Conservation (phyloP, 2,329 filamentous ascomycete genomes). For the Exophiala sp. region DNA sequence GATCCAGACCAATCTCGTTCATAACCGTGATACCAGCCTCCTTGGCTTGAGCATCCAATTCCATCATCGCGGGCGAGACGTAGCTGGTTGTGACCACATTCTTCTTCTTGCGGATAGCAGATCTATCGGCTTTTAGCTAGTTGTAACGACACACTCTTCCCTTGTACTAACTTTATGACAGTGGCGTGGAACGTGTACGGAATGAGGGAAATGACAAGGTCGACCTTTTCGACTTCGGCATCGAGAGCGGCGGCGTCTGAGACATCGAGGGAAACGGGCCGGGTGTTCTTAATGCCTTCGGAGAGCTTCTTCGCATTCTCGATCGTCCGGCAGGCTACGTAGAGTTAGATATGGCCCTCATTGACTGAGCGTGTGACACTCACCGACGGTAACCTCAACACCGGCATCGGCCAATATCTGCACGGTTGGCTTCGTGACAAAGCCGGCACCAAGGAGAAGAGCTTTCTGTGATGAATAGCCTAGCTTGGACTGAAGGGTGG, state of each 20-base stretch:
- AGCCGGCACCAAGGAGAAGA: constrained; percentile 29
- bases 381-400: constrained; percentile 64
- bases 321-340: constrained; percentile 73
- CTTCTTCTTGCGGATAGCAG: constrained; percentile 66
- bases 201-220: constrained; percentile 77
- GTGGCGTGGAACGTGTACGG: constrained; percentile 85
- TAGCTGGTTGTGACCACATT: constrained; percentile 94
- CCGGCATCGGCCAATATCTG: constrained; percentile 58
- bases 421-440: constrained; percentile 61
- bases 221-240: constrained; percentile 72
- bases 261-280: constrained; percentile 80
- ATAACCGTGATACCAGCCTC: constrained; percentile 92
- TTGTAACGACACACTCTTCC: constrained; percentile 96
- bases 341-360: too few relatives aligned
- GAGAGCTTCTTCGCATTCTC: constrained; percentile 72
- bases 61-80: constrained; percentile 86
- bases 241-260: constrained; percentile 73
- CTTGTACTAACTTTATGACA: constrained; percentile 85
- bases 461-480: constrained; percentile 25
- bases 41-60: constrained; percentile 78
- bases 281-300: constrained; percentile 67
- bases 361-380: constrained; percentile 26
- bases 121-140: neutral
- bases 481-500: constrained; percentile 24
- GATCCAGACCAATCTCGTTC: constrained; percentile 81